Evolutionary conservation across 192 early-diverging fungal genomes (phyloP).

Genomic region (Linnemannia exigua): DNA sequence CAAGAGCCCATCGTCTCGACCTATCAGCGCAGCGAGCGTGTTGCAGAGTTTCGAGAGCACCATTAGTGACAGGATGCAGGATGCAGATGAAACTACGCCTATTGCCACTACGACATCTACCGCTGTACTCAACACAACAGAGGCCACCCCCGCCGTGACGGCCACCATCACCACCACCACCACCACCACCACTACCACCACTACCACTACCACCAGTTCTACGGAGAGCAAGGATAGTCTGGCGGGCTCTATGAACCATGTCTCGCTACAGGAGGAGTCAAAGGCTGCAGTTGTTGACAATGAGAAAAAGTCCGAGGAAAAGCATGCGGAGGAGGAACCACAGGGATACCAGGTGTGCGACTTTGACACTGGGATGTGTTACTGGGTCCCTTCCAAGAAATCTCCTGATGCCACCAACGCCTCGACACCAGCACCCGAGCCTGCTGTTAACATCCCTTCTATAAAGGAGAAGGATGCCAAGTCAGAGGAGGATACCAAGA

Average conservation of each 20-base stretch:
- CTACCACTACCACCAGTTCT: background rate
- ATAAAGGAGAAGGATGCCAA: background rate
- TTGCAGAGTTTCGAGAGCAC: conserved; percentile 1
- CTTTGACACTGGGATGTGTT: conserved; percentile 38
- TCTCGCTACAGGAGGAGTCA: background rate
- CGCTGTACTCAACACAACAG: background rate
- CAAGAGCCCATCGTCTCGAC: conserved; percentile 11
- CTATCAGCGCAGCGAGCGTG: background rate
- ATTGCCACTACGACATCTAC: background rate
- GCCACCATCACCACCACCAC: no score
- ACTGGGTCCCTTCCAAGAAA: conserved; percentile 48
- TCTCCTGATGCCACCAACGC: background rate
- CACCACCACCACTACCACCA: background rate
- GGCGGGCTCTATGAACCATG: background rate
- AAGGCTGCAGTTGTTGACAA: background rate
- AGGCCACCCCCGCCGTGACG: background rate
- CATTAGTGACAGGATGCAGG: conserved; percentile 34
- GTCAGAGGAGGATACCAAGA: background rate
- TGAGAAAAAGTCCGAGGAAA: background rate
- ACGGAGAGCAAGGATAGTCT: background rate
- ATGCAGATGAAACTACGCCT: conserved; percentile 30
- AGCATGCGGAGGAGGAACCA: conserved; percentile 16
- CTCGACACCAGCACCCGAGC: background rate
- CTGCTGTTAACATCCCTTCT: background rate
- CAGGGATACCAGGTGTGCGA: conserved; percentile 50